Evolutionary conservation across 192 early-diverging fungal genomes (phyloP), one percentile per base, ranked within the genome.

Genomic region (Podila clonocystis): DNA sequence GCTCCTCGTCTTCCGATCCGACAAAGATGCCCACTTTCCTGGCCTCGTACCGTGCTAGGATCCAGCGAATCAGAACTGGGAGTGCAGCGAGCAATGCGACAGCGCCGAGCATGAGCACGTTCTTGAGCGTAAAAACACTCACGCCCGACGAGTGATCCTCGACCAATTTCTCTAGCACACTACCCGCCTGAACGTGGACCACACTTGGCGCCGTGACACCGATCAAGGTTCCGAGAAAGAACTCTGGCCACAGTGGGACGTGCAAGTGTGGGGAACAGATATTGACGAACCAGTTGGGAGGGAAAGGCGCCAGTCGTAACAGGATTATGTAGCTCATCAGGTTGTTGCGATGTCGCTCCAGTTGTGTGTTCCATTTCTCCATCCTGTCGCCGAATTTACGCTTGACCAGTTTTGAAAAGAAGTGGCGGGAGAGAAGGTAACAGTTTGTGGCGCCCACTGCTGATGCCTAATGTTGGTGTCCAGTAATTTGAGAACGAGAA

Each of bases 261-360:
- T 77, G 72, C 45, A 91, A 65, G 34, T 91, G 89, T n/a, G 89
- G 87, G 1, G 88, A 83, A 5, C 87, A 86, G 22, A 91, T 73
- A 60, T 91, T 91, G 64, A 82, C 85, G 28, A 83, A 82, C 89
- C 89, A 91, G 48, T 91, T 89, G 28, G 89, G 89, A 19, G 88
- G 88, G 48, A 91, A 84, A 6, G 89, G 89, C 9, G 83, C 70
- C 7, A 91, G 66, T 29, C 89, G 82, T 15, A 91, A 70, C 1
- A 91, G 73, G 58, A 91, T 82, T 64, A 91, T 88, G 59, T 91
- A 91, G 33, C 87, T 89, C 50, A 91, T 68, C 74, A 91, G 74
- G 67, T 89, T 73, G 50, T 83, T 78, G n/a, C 83, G 84, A 75
- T 91, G 89, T 67, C 31, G 50, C 26, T 73, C 67, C 9, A 80